Conservation (phyloP, 2,329 filamentous ascomycete species). For the Cercospora brassicicola region DNA sequence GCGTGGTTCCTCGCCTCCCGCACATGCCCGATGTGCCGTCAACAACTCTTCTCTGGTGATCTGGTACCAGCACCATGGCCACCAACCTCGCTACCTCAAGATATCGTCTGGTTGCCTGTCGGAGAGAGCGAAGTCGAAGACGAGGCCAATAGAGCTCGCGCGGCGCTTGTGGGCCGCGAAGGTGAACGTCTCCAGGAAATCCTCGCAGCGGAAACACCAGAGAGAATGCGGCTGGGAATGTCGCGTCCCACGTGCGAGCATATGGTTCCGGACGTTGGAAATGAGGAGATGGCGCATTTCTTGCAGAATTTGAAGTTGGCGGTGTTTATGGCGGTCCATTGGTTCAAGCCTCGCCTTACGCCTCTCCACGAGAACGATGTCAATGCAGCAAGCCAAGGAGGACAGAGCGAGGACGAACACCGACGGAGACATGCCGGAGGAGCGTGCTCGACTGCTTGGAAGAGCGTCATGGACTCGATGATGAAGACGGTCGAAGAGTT, state of each 20-base stretch:
- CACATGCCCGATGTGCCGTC: not conserved
- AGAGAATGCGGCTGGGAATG: not conserved
- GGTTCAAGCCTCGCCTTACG: not conserved
- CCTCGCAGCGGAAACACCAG: not conserved
- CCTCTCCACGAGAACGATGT: not conserved
- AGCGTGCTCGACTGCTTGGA: slow-evolving; percentile 1
- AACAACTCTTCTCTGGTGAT: not conserved
- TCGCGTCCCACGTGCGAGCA: not conserved
- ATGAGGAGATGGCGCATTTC: not conserved
- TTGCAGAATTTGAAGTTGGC: not conserved
- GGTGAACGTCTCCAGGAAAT: not conserved
- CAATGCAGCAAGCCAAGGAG: not conserved
- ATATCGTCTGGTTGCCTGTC: not conserved
- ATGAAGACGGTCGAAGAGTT: not conserved
- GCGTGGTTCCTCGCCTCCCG: not conserved
- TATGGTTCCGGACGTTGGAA: not conserved
- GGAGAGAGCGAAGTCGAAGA: not conserved
- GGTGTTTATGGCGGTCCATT: not conserved
- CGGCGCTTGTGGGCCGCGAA: not conserved
- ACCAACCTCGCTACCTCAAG: not conserved
- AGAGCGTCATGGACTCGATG: not conserved
- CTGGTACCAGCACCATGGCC: not conserved
- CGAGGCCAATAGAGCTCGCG: not conserved
- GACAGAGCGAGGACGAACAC: not conserved
- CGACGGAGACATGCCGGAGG: not conserved